These are phyloP conservation scores for Hyphopichia khmerensis DNA, from an alignment of 1,139 yeast species.

Conservation along the genomic window DNA sequence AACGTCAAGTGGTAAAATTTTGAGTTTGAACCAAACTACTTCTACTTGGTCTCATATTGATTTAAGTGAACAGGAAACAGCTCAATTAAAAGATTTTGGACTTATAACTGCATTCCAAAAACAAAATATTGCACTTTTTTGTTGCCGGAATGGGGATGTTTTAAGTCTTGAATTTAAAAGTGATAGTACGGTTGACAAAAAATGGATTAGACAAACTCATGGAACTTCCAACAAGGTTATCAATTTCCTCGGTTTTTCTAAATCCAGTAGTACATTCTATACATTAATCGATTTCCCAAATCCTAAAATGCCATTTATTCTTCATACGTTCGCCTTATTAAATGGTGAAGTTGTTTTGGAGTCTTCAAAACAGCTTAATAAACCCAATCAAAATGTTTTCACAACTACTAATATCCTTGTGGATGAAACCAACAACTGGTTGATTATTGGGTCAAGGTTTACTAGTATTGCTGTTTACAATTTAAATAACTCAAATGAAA, in stretches of 20 bases:
- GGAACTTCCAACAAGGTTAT: conserved; percentile 45
- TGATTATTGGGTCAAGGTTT: conserved; percentile 70
- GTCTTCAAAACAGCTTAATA: conserved; percentile 14
- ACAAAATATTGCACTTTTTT: conserved; percentile 42
- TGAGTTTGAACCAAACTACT: conserved; percentile 25
- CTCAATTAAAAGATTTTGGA: conserved; percentile 46
- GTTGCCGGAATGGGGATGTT: conserved; percentile 54
- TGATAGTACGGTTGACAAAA: conserved; percentile 10
- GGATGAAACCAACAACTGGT: conserved; percentile 34
- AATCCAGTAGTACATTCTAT: conserved; percentile 22
- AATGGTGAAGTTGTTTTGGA: conserved; percentile 15
- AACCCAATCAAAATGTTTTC: conserved; percentile 46
- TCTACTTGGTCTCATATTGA: conserved; percentile 27
- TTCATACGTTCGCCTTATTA: conserved; percentile 33
- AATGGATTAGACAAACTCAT: conserved; percentile 22
- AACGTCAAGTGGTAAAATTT: conserved; percentile 62
- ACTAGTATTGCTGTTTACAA: conserved; percentile 64
- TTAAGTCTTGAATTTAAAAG: conserved; percentile 42
- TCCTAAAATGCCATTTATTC: conserved; percentile 54
- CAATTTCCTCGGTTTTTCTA: conserved; percentile 44
- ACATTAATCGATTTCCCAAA: conserved; percentile 67
- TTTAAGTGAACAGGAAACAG: conserved; percentile 18
- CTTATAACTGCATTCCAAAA: conserved; percentile 47
- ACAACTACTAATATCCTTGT: conserved; percentile 57
- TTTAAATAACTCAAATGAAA: conserved; percentile 16